Base-by-base conservation (phyloP, 2,329 filamentous ascomycete species). In the Macrophomina tecta region DNA sequence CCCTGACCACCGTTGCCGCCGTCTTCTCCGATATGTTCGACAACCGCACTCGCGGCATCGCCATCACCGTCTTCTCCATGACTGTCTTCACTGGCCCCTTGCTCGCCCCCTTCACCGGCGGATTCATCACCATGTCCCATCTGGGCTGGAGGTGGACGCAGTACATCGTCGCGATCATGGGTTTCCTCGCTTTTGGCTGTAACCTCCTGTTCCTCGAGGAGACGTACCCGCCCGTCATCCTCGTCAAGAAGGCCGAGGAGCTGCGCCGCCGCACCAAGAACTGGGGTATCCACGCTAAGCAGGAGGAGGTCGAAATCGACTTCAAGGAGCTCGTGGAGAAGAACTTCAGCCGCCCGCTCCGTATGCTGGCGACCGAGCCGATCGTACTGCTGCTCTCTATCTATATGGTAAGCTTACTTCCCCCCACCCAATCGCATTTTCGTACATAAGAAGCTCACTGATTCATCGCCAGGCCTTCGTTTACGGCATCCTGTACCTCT, bases 401-500 rank as follows among this genome's bases (percentile, higher is more conserved):
- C 66, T 84, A 84, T 71, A 82, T 81, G 78, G 72, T 73, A 76
- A 79, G 38, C 79, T 76, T 71, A 76, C 70, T 36, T 11, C 23
- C 38, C 16, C 23, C 5, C 56, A 14, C 1, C 12, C 11, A 7
- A 49, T 12, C 34, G 40, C 92, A 23, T 23, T 23, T 23, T 23
- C 23, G 23, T 3, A 3, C 23, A 23, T 23, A 23, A 23, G 23
- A 23, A 23, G 23, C 23, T 23, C 23, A 23, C 23, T 23, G 23
- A 23, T 23, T 23, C 23, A 23, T 23, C 23, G 92, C 78, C 88
- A 65, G 62, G 49, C 66, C 23, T 67, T 67, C 60, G 56, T 91
- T 76, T 93, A 94, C 73, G 90, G 85, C 5, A 83, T 95, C 0
- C 86, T 97, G 1, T 66, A 95, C 74, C 88, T 94, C 32, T 95